Base-by-base conservation (phyloP, 2,329 filamentous ascomycete genomes). In the Talaromyces marneffei region DNA sequence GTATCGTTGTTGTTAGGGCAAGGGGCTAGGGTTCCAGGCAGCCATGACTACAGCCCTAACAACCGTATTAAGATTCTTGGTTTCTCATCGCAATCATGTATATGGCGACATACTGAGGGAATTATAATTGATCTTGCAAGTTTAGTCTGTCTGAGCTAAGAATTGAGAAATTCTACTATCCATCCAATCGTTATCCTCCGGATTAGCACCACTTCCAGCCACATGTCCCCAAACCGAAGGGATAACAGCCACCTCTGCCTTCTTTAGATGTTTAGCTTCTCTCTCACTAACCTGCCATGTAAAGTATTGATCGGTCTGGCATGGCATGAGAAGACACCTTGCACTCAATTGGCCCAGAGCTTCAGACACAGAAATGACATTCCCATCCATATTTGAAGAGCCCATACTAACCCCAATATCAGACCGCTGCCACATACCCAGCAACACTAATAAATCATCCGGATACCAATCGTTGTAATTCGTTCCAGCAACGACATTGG, bases 371-470 rank as follows among this genome's bases (percentile, higher is more conserved):
- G 67, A 66, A 1, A 57, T 65, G 5, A 52, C 61, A 12, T 65
- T 66, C 39, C 64, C 66, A 4, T 64, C 29, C 4, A n/a, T 7
- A n/a, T 5, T 9, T 10, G 9, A 63, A 39, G 68, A 61, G 8
- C 60, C 63, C 14, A 64, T 54, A 0, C 67, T 66, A 14, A 63
- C 65, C 1, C 77, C 67, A 48, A 81, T 68, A 56, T 78, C 77
- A 35, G 67, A 70, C 27, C 66, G 67, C 65, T 82, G 78, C 79
- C 79, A 81, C 77, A 79, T 79, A 9, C 71, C 62, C 18, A 78
- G 67, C 68, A 77, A 71, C 1, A 68, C 66, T 1, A 81, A 67
- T 25, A 81, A 59, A 64, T 82, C 75, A 60, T 81, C 75, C 0
- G 79, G 71, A 64, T 78, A 69, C 79, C 78, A 81, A 8, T 64